Percentiles rank a stretch among this genome's conserved stretches.
Conservation (phyloP, 345 rosid species). For the Eucalyptus globulus region DNA sequence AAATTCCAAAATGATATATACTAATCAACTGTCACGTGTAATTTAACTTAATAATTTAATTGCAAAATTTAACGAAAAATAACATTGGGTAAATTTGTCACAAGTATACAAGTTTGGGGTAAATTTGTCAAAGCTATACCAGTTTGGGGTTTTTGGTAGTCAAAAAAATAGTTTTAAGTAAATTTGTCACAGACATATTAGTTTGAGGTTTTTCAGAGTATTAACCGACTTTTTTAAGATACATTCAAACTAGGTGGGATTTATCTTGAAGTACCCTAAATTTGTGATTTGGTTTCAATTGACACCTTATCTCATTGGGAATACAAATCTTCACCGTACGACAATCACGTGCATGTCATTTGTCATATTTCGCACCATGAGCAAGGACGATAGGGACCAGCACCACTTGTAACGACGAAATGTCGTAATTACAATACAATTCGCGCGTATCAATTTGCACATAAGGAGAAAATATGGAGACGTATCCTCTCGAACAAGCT, state of each 20-base stretch:
- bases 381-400: neutral
- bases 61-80: no score
- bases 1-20: no score
- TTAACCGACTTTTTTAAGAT: neutral
- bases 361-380: neutral
- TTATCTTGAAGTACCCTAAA: neutral
- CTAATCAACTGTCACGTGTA: no score
- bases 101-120: no score
- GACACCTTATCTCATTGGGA: fast-evolving
- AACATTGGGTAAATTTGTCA: no score
- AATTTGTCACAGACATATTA: fast-evolving
- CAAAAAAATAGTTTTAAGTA: no score
- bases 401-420: neutral
- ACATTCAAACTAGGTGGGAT: neutral
- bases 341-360: neutral
- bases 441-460: neutral
- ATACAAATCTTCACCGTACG: neutral
- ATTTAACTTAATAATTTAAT: no score
- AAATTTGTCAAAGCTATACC: no score
- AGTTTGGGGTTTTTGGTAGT: no score
- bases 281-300: neutral
- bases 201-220: fast-evolving
- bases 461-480: neutral
- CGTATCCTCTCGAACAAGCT: neutral
- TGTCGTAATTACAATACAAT: neutral